These are phyloP conservation scores for Plantago ovata DNA, from an alignment of 257 asterid species.

Conservation along the genomic window DNA sequence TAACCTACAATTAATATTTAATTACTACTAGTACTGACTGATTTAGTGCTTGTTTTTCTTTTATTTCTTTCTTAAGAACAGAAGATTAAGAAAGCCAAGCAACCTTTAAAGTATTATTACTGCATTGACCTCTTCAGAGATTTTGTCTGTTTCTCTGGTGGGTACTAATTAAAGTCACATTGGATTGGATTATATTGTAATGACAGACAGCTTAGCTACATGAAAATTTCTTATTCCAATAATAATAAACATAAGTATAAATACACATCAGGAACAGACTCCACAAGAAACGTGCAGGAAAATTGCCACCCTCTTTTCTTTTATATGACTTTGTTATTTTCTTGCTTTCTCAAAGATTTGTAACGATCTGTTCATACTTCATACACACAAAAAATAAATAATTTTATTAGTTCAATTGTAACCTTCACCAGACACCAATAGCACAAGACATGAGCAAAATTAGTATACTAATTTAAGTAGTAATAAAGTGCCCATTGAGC, in stretches of 20 bases:
- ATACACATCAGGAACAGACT: no score
- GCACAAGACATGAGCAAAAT: background rate
- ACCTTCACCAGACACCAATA: background rate
- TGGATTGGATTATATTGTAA: conserved; percentile 10
- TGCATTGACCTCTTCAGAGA: conserved; percentile 48
- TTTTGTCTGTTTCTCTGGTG: conserved; percentile 29
- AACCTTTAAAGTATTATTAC: conserved; percentile 21
- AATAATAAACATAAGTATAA: no score
- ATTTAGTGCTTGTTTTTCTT: background rate
- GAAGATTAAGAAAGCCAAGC: conserved; percentile 18
- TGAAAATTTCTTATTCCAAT: no score
- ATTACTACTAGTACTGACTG: conserved; percentile 18
- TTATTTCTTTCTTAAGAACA: background rate
- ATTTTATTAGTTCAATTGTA: no score
- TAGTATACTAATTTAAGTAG: conserved; percentile 7
- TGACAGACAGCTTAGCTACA: background rate
- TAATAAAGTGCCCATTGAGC: background rate
- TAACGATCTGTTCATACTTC: no score
- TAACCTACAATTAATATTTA: conserved; percentile 1
- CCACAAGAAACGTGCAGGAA: no score
- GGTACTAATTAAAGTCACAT: conserved; percentile 11
- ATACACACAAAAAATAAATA: no score
- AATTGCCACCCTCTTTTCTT: no score
- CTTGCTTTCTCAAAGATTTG: no score
- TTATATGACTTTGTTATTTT: no score